These are phyloP conservation scores for Penicillium sp. DNA, from an alignment of 2,329 filamentous ascomycete species.

Conservation along the genomic window DNA sequence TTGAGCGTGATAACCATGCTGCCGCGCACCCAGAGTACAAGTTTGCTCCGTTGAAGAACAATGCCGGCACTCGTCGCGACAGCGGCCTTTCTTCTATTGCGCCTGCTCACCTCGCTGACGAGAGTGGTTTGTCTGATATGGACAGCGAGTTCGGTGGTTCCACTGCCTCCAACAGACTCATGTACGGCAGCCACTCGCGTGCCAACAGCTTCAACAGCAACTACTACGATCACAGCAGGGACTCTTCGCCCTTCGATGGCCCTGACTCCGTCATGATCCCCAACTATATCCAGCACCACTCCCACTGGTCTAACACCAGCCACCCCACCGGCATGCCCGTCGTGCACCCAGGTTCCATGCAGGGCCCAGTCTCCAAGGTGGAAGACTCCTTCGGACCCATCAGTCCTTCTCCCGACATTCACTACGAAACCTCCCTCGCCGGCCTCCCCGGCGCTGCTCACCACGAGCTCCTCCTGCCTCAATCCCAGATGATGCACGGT, in stretches of 20 bases:
- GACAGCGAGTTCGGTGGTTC: slow-evolving; percentile 23
- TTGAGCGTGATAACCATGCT: slow-evolving; percentile 82
- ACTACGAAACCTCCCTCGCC: slow-evolving; percentile 42
- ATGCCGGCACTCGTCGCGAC: slow-evolving; percentile 39
- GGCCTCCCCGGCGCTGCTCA: slow-evolving; percentile 46
- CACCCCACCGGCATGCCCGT: slow-evolving; percentile 58
- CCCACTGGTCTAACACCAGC: slow-evolving; percentile 52
- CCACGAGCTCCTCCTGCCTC: slow-evolving; percentile 45
- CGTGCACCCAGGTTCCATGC: slow-evolving; percentile 43
- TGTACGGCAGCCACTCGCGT: slow-evolving; percentile 24
- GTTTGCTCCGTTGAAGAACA: slow-evolving; percentile 79
- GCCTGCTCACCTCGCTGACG: slow-evolving; percentile 1
- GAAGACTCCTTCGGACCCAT: slow-evolving; percentile 46
- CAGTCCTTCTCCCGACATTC: slow-evolving; percentile 32
- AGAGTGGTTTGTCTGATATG: slow-evolving; percentile 37
- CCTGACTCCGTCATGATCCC: slow-evolving; percentile 23
- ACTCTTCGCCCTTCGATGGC: slow-evolving; percentile 38
- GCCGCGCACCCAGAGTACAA: slow-evolving; percentile 89
- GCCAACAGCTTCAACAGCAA: slow-evolving; percentile 30
- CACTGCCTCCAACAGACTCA: slow-evolving; percentile 15
- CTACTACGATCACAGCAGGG: slow-evolving; percentile 33
- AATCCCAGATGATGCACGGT: slow-evolving; percentile 25
- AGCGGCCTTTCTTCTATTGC: slow-evolving; percentile 1
- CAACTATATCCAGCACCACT: slow-evolving; percentile 39
- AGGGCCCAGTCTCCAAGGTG: slow-evolving; percentile 30